phyloP scores from a whole-genome alignment of 768 basidiomycete species.

The Phylloporus sp. region DNA sequence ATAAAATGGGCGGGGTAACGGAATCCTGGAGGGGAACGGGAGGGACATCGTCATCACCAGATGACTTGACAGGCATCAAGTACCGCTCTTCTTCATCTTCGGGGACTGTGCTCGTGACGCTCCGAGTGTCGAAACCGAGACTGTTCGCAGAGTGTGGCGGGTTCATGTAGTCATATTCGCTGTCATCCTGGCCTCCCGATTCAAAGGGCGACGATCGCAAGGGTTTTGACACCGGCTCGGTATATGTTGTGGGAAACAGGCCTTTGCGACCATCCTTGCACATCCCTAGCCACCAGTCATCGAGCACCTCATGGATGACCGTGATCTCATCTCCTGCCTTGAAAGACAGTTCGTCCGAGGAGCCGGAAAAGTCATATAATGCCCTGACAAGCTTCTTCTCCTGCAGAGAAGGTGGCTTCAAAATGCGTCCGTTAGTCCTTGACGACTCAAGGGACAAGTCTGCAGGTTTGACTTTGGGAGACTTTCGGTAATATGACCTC shows the following conservation, averaged over 20 bases:
- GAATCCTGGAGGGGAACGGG: constrained; percentile 17
- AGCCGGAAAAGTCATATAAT: constrained; percentile 68
- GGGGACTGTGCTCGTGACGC: constrained; percentile 38
- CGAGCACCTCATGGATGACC: constrained; percentile 74
- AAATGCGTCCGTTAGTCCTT: constrained; percentile 34
- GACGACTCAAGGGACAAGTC: constrained; percentile 26
- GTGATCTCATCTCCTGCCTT: constrained; percentile 68
- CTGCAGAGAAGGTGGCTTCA: constrained; percentile 47
- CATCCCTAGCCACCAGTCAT: constrained; percentile 91
- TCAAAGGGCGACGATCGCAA: constrained; percentile 30
- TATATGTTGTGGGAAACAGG: constrained; percentile 77
- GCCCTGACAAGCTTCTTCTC: constrained; percentile 60
- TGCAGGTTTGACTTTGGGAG: constrained; percentile 21
- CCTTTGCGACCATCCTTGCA: constrained; percentile 58
- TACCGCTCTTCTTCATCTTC: constrained; percentile 43
- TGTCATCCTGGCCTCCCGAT: constrained; percentile 28
- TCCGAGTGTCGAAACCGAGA: constrained; percentile 33
- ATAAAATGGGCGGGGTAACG: constrained; percentile 15
- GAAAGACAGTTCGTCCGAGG: constrained; percentile 75
- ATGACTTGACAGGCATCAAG: constrained; percentile 27
- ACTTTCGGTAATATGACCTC: constrained; percentile 28
- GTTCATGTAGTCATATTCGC: constrained; percentile 17
- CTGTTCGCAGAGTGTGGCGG: constrained; percentile 22
- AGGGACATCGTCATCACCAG: constrained; percentile 22
- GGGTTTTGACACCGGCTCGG: constrained; percentile 37